Percentiles rank a stretch among this genome's conserved stretches.
These are phyloP conservation scores for Scenedesmus sp. DNA, from an alignment of 163 green algal species.

Conservation along the genomic window DNA sequence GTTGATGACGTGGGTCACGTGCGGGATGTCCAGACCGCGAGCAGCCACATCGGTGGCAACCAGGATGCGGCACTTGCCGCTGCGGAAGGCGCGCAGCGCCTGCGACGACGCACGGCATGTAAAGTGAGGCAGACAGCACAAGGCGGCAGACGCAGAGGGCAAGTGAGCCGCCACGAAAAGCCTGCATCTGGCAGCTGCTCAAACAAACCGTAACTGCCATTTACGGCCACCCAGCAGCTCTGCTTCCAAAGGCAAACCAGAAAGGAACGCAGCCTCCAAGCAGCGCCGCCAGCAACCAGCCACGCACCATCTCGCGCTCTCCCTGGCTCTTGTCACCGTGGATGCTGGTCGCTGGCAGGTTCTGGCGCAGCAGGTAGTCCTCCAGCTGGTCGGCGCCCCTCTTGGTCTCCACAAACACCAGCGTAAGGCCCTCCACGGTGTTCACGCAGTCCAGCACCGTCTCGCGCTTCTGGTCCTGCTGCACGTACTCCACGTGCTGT, in stretches of 20 bases:
- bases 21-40: conserved; percentile 97
- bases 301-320: no score
- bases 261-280: no score
- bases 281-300: no score
- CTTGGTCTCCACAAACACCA: conserved; percentile 99
- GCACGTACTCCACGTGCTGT: conserved; percentile 96
- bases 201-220: no score
- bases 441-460: conserved; percentile 97
- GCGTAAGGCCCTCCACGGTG: conserved; percentile 93
- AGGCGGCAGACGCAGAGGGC: neutral
- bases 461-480: conserved; percentile 88
- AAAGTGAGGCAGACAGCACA: neutral
- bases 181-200: no score
- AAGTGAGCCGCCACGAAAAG: no score
- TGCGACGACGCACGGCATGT: conserved; percentile 55
- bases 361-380: conserved; percentile 93
- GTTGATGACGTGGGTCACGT: conserved; percentile 96
- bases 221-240: no score
- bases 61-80: conserved; percentile 94
- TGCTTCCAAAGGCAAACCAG: no score
- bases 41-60: conserved; percentile 98
- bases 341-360: conserved; percentile 97
- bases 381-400: conserved; percentile 97
- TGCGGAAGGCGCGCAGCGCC: conserved; percentile 94
- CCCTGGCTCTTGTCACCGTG: conserved; percentile 99